Percentiles rank a stretch among this genome's conserved stretches.
Evolutionary conservation across 306 rosid species (phyloP).

Genomic region (Pyrus communis): DNA sequence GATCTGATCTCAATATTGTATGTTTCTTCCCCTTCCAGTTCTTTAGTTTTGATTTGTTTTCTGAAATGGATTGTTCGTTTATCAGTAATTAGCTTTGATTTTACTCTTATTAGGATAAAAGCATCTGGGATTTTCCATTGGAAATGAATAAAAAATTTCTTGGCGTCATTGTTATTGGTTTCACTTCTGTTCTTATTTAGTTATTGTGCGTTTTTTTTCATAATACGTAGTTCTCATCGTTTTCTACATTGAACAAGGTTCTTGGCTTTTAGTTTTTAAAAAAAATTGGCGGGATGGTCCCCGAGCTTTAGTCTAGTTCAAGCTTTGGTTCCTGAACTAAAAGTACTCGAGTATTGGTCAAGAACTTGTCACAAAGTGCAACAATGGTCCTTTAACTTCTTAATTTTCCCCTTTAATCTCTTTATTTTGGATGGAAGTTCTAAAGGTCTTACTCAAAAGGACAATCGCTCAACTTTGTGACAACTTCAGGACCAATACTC

Average conservation of each 20-base stretch:
- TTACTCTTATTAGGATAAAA: background rate
- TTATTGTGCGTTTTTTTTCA: background rate
- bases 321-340: background rate
- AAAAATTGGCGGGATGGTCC: too few species aligned
- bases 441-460: background rate
- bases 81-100: background rate
- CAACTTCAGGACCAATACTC: background rate
- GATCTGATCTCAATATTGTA: conserved; percentile 77
- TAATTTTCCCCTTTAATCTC: background rate
- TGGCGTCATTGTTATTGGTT: background rate
- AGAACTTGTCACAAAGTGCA: background rate
- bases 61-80: background rate
- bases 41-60: background rate
- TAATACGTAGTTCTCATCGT: too few species aligned
- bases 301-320: too few species aligned
- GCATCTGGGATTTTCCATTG: background rate
- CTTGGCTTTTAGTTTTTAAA: background rate
- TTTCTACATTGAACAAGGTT: background rate
- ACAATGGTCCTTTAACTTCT: background rate
- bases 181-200: background rate
- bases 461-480: background rate
- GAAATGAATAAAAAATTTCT: background rate
- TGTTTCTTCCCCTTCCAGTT: background rate
- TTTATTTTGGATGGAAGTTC: too few species aligned
- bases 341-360: background rate